phyloP scores from a whole-genome alignment of 2,329 filamentous ascomycete species.

The Epichloe coenophiala region DNA sequence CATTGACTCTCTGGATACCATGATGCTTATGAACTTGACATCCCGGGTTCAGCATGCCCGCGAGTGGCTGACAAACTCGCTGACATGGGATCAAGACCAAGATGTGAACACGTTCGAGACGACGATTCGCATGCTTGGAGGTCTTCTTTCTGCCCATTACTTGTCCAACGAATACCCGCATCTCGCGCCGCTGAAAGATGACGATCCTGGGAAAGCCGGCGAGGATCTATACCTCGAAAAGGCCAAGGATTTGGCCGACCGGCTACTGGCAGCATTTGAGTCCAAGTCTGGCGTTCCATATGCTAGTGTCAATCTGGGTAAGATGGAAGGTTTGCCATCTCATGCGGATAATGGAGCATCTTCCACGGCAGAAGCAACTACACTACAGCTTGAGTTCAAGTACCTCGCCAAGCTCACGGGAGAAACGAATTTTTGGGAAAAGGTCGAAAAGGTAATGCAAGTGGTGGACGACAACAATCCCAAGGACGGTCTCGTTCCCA shows the following conservation, averaged over 20 bases:
- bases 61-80: conserved; percentile 70
- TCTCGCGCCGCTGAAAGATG: conserved; percentile 60
- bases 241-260: conserved; percentile 81
- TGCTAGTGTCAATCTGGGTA: conserved; percentile 78
- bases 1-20: conserved; percentile 84
- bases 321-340: conserved; percentile 61
- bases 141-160: conserved; percentile 85
- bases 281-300: conserved; percentile 77
- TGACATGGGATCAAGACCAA: conserved; percentile 83
- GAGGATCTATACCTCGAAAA: conserved; percentile 95
- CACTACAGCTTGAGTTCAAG: conserved; percentile 90
- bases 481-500: conserved; percentile 76
- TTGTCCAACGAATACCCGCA: conserved; percentile 71
- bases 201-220: conserved; percentile 58
- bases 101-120: conserved; percentile 98
- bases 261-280: conserved; percentile 77
- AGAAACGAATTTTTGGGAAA: conserved; percentile 84
- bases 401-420: conserved; percentile 91
- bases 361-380: conserved; percentile 87
- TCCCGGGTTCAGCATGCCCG: conserved; percentile 70
- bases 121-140: conserved; percentile 93
- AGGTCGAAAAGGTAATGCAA: conserved; percentile 81
- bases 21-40: conserved; percentile 97
- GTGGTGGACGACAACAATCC: conserved; percentile 72
- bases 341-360: conserved; percentile 79